Evolutionary conservation across 345 rosid species (phyloP), one percentile per base, ranked within the genome.

Genomic region (Boechera stricta): DNA sequence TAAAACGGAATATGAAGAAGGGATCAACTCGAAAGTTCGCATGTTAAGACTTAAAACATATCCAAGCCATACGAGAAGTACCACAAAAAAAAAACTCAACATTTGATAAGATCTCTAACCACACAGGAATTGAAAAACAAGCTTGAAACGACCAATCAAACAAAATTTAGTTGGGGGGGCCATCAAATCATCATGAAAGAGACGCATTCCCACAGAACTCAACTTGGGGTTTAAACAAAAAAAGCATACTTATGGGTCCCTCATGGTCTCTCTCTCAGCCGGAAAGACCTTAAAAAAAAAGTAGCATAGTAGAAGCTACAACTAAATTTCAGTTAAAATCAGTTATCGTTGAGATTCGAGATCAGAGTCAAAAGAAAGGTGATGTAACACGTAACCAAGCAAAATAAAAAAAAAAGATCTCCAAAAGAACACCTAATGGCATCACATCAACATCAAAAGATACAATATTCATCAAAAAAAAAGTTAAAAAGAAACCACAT

Each of bases 161-260:
- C 53, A 57, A 36, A 71, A 29, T 31, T 7, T 8, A 41, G 10
- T 29, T 42, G 12, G 13, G 24, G 24, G 57, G 56, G 81, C 44
- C 69, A 78, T 58, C 45, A 58, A 45, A 78, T 66, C 63, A 58
- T 33, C 67, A 58, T 21, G 77, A 78, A 78, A 64, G 72, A 71
- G 76, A 64, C 76, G 24, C 55, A 77, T 56, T 64, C 44, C 38
- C 39, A 72, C 48, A 72, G 49, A 78, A 57, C 5, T 66, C 47
- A 24, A 65, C 68, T 35, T 36, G 9, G 7, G 64, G 63, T 31
- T 55, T 39, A 44, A 33, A 39, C 74, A 68, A 76, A 63, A 67
- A 45, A 65, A 71, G 54, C 63, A 58, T 39, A 57, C 80, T 71
- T 31, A 58, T 72, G 81, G 81, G 81, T 42, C 77, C 81, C 81